Conservation (phyloP, 495 filamentous ascomycete species). For the Saxispiralis lemnorum region DNA sequence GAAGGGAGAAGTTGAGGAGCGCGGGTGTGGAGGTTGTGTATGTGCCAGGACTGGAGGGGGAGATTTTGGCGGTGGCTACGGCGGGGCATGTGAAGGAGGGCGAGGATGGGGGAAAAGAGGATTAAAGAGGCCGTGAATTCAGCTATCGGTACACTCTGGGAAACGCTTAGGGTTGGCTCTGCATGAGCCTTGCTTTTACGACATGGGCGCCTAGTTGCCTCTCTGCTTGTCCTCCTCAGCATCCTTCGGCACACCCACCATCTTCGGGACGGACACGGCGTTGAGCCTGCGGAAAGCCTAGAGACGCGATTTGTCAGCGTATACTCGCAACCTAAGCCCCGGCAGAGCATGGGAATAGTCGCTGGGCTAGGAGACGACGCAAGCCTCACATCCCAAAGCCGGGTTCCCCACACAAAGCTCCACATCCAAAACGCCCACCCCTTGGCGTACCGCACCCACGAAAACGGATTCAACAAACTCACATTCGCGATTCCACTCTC, state of each 20-base stretch:
- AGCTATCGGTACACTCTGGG: too few relatives aligned
- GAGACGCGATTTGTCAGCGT: constrained; percentile 9
- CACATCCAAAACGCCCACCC: constrained; percentile 25
- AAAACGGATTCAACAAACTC: constrained; percentile 27
- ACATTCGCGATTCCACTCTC: constrained; percentile 32
- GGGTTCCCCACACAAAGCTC: constrained; percentile 23
- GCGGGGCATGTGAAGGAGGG: constrained; percentile 49
- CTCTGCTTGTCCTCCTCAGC: constrained; percentile 32
- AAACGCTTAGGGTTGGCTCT: too few relatives aligned
- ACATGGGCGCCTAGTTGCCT: constrained; percentile 11
- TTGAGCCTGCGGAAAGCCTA: constrained; percentile 41
- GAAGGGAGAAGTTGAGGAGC: constrained; percentile 48
- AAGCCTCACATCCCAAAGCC: constrained; percentile 20
- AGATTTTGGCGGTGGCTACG: constrained; percentile 64
- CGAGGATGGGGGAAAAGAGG: background rate
- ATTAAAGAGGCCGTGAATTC: too few relatives aligned
- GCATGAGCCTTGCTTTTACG: background rate
- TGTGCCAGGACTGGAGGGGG: constrained; percentile 58
- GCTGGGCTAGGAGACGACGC: background rate
- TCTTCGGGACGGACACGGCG: constrained; percentile 34
- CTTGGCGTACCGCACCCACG: constrained; percentile 26
- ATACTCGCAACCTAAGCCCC: background rate
- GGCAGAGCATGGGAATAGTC: background rate
- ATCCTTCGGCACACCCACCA: constrained; percentile 40
- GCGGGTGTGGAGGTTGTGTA: constrained; percentile 56